These are phyloP conservation scores for Raddia guianensis DNA, from an alignment of 176 grass and related monocot species.

Conservation along the genomic window DNA sequence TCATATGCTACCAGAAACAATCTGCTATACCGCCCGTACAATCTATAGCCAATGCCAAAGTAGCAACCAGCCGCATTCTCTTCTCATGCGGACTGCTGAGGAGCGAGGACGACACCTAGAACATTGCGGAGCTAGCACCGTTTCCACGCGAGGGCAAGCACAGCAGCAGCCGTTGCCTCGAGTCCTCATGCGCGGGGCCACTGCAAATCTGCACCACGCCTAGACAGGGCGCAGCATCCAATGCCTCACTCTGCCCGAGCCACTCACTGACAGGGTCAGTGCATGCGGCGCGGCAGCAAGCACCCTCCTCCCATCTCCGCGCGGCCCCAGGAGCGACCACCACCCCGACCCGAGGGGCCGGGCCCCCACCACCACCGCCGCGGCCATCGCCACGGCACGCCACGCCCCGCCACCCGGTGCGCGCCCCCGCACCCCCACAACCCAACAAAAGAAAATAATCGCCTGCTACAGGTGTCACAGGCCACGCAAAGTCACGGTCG, in stretches of 20 bases:
- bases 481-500: neutral
- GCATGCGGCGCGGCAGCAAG: constrained; percentile 8
- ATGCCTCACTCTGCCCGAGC: constrained; percentile 51
- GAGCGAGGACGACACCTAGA: neutral
- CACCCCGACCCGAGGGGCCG: neutral
- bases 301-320: neutral
- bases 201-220: constrained; percentile 37
- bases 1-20: neutral
- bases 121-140: neutral
- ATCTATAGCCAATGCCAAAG: neutral
- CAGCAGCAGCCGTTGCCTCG: neutral
- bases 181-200: neutral
- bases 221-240: constrained; percentile 46
- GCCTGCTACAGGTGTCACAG: constrained; percentile 4
- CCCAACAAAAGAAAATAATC: constrained; percentile 43
- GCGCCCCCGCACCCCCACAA: constrained; percentile 3
- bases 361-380: neutral
- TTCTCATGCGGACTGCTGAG: too few relatives aligned
- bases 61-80: neutral
- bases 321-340: constrained; percentile 38
- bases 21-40: neutral
- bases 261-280: constrained; percentile 44
- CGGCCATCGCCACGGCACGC: constrained; percentile 5
- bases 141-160: constrained; percentile 2
- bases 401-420: constrained; percentile 1